These are phyloP conservation scores for Erodium trifolium DNA, from an alignment of 441 rosid species.

Conservation along the genomic window DNA sequence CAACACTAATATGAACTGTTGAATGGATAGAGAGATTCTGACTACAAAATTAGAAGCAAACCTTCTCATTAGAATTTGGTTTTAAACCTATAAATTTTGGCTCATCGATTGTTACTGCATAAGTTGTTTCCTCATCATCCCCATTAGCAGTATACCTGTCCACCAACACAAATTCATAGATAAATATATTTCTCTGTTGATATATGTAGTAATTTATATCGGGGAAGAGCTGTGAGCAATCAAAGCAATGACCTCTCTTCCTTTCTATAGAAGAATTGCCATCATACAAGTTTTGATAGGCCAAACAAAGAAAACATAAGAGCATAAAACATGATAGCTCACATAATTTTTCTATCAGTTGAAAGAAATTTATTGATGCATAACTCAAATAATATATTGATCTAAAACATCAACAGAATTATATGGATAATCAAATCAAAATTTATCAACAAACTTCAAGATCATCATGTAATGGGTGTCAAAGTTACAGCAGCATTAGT, in stretches of 20 bases:
- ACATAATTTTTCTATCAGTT: too few species aligned
- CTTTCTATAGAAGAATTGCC: not conserved
- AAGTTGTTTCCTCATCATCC: conserved; percentile 57
- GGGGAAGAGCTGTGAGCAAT: not conserved
- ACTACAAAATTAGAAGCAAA: conserved; percentile 26
- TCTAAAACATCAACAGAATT: not conserved
- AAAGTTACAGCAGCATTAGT: not conserved
- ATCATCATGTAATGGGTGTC: not conserved
- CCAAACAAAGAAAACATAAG: not conserved
- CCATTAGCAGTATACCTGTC: conserved; percentile 80
- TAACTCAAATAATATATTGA: not conserved
- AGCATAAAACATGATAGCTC: not conserved
- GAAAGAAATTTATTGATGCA: too few species aligned
- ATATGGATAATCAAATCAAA: not conserved
- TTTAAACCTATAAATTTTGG: conserved; percentile 79
- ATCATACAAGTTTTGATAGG: not conserved
- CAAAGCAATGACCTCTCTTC: not conserved
- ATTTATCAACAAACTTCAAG: not conserved
- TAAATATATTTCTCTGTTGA: not conserved
- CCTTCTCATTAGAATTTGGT: conserved; percentile 87
- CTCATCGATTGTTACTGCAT: conserved; percentile 61
- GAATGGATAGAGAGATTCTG: not conserved
- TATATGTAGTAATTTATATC: not conserved
- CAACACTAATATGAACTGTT: not conserved
- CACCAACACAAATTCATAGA: conserved; percentile 20